Evolutionary conservation across 73 alveolate species (phyloP), one percentile per base, ranked within the genome.

Genomic region (Paramecium caudatum): DNA sequence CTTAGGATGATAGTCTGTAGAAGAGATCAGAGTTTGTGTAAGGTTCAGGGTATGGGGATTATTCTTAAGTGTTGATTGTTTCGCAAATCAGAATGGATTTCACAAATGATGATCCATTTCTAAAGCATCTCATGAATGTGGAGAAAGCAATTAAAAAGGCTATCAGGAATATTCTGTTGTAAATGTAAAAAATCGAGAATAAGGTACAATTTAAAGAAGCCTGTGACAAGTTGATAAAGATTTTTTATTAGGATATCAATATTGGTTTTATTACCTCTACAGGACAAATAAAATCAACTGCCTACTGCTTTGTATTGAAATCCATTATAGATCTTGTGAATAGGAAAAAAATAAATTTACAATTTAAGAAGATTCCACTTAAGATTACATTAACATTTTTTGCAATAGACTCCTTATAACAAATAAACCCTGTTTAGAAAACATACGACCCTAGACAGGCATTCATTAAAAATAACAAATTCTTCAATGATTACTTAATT

Each of bases 271-370:
- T 74, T 0, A 41, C 88, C 16, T 74, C 88, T 17, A 74, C 88
- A 21, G 69, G 88, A 39, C 19, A 74, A 23, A 74, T 74, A 16
- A 74, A 74, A 74, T 74, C 88, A 74, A 74, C 88, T 21, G 88
- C 88, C 39, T 74, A 41, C 8, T 21, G 33, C 55, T 74, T 41
- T 74, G 55, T 45, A 9, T 3, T 41, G 0, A 74, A 74, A 12
- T 45, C 62, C 6, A 17, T 74, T 19, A 41, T 37, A 12, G 88
- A 74, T 21, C 19, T 41, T 9, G 32, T 74, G 25, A 74, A 74
- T 47, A 74, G 88, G 43, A 74, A 74, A 45, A 74, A 74, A 46
- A 74, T 74, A 9, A 74, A 74, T 74, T 39, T 74, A 9, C 32
- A 74, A 16, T 74, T 74, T 17, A 74, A 74, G 43, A 74, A 74